A percentile compares a stretch with the other conserved stretches of the same genome.
phyloP scores from a whole-genome alignment of 177 flowering plant genomes.

The Telopea speciosissima region DNA sequence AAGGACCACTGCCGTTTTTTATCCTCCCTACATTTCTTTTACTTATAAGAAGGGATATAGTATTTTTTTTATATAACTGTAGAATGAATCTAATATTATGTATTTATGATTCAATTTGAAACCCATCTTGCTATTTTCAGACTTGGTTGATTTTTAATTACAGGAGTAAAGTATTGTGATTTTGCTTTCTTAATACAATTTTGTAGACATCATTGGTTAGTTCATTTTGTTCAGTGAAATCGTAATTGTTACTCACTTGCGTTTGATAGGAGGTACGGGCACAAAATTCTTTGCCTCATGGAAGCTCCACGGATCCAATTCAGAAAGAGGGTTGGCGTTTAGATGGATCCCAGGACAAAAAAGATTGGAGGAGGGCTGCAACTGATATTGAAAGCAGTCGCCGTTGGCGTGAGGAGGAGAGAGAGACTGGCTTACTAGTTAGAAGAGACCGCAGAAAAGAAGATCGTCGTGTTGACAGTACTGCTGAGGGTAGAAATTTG shows the following conservation, averaged over 20 bases:
- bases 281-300: slow-evolving; percentile 45
- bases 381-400: slow-evolving; percentile 62
- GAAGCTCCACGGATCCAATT: slow-evolving; percentile 44
- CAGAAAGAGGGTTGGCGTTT: slow-evolving; percentile 81
- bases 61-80: too few species aligned
- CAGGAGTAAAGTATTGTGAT: background rate
- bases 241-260: background rate
- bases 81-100: too few species aligned
- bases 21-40: too few species aligned
- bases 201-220: background rate
- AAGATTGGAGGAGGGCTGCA: slow-evolving; percentile 68
- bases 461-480: slow-evolving; percentile 65
- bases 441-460: slow-evolving; percentile 82
- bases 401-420: slow-evolving; percentile 98
- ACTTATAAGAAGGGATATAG: too few species aligned
- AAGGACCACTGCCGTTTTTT: too few species aligned
- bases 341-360: slow-evolving; percentile 80
- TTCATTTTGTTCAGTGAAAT: background rate
- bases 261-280: slow-evolving; percentile 53
- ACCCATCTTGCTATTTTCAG: too few species aligned
- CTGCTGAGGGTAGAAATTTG: slow-evolving; percentile 42
- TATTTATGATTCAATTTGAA: too few species aligned
- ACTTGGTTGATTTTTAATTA: background rate
- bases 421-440: slow-evolving; percentile 82
- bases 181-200: background rate